These are phyloP conservation scores for Millerozyma acaciae DNA, from an alignment of 805 yeast species.

Conservation along the genomic window DNA sequence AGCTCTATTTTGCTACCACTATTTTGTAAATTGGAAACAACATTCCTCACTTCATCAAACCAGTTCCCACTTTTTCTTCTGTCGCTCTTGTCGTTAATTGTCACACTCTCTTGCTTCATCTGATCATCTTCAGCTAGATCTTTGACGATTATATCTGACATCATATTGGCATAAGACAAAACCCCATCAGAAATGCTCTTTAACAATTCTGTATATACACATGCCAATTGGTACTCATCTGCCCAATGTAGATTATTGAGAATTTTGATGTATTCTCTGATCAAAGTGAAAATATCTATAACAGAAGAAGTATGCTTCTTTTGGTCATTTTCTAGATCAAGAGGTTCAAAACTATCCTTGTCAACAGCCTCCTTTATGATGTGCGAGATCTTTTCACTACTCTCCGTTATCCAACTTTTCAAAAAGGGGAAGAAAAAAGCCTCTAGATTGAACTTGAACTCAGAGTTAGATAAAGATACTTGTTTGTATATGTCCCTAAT, in stretches of 20 bases:
- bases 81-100: slow-evolving; percentile 15
- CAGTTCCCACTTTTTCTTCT: slow-evolving; percentile 30
- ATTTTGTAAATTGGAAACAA: slow-evolving; percentile 39
- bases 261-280: slow-evolving; percentile 55
- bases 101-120: slow-evolving; percentile 14
- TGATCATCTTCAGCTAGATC: slow-evolving; percentile 39
- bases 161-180: slow-evolving; percentile 44
- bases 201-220: slow-evolving; percentile 55
- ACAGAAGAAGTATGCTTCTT: slow-evolving; percentile 58
- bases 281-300: slow-evolving; percentile 60
- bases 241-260: slow-evolving; percentile 64
- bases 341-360: slow-evolving; percentile 54
- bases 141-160: slow-evolving; percentile 32
- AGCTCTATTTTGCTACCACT: slow-evolving; percentile 29
- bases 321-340: slow-evolving; percentile 39
- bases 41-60: slow-evolving; percentile 53
- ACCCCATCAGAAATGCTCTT: slow-evolving; percentile 62
- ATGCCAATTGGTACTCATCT: slow-evolving; percentile 58
- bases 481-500: slow-evolving; percentile 50
- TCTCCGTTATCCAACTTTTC: slow-evolving; percentile 38
- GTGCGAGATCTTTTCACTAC: slow-evolving; percentile 42
- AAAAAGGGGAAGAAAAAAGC: slow-evolving; percentile 42
- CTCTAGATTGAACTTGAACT: slow-evolving; percentile 56
- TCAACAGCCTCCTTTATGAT: slow-evolving; percentile 54
- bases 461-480: slow-evolving; percentile 35